Base-by-base conservation (phyloP, 2,329 filamentous ascomycete genomes). In the Pseudopithomyces chartarum region DNA sequence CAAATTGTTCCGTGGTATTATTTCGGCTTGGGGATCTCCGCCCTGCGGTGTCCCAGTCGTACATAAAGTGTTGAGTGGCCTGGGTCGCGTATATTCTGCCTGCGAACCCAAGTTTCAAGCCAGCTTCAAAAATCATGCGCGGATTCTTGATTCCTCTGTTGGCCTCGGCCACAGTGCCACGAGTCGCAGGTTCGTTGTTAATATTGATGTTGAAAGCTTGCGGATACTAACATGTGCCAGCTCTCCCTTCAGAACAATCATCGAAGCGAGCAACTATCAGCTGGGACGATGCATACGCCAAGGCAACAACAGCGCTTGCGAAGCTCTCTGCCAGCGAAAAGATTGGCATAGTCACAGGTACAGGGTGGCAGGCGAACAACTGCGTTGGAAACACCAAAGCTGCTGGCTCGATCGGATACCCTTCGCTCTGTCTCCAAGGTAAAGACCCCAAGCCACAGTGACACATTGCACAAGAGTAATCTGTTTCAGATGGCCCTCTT, bases 241-340 rank as follows among this genome's bases (percentile, higher is more conserved):
- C 63, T 49, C 53, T 71, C 32, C 68, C 67, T 3, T 54, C 56
- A 3, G 61, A 66, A 10, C 42, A 59, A 17, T 32, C 36, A 19
- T 62, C 63, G 29, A 71, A 68, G 38, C 58, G 68, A 57, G 66
- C 67, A 42, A 61, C 68, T 3, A 61, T 63, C 20, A 66, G 62
- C 34, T 79, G 77, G 77, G 71, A 72, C 33, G 66, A 67, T 45
- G 77, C 77, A 12, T 75, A 79, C 57, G 64, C 67, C 19, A 76
- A 78, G 59, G 77, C 78, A 3, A 73, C 70, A 26, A 66, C 73
- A 15, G 72, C 76, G 32, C 69, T 80, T 8, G 67, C 73, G 13
- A 74, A 76, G 50, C 64, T 79, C 36, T 76, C 74, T 4, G 64
- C 70, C 15, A 60, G 66, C 32, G 77, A 79, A 40, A 79, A 80